Percentiles rank a stretch among this genome's conserved stretches.
phyloP scores from a whole-genome alignment of 202 grass and related monocot species.

The Dendrocalamus latiflorus region DNA sequence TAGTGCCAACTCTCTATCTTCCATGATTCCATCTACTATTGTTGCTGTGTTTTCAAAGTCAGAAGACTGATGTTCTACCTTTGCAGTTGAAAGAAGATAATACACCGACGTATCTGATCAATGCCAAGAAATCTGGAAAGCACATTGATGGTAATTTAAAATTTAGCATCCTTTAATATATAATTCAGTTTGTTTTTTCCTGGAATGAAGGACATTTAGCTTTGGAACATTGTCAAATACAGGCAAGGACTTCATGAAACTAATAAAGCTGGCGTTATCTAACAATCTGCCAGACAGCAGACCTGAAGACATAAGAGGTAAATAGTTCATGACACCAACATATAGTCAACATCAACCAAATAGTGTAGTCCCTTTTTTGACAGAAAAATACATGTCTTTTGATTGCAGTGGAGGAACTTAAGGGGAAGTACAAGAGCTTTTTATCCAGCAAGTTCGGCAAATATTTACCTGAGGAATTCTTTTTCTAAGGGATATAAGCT shows the following conservation, averaged over 20 bases:
- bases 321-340: conserved; percentile 13
- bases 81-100: conserved; percentile 66
- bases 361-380: not conserved
- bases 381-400: not conserved
- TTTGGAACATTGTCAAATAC: conserved; percentile 11
- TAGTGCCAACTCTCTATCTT: not conserved
- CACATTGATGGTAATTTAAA: conserved; percentile 48
- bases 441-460: conserved; percentile 54
- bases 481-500: conserved; percentile 32
- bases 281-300: conserved; percentile 37
- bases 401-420: conserved; percentile 67
- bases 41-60: not conserved
- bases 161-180: not conserved
- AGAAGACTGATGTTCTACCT: conserved; percentile 17
- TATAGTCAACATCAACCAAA: not conserved
- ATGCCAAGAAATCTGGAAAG: conserved; percentile 60
- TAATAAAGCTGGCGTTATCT: conserved; percentile 38
- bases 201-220: not conserved
- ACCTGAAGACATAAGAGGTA: conserved; percentile 50
- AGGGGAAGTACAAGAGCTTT: conserved; percentile 79
- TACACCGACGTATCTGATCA: conserved; percentile 64
- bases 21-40: not conserved
- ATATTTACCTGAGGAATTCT: conserved; percentile 55
- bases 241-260: conserved; percentile 55
- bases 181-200: not conserved